Conservation (phyloP, 2,329 filamentous ascomycete genomes). For the Trichoderma citrinoviride region DNA sequence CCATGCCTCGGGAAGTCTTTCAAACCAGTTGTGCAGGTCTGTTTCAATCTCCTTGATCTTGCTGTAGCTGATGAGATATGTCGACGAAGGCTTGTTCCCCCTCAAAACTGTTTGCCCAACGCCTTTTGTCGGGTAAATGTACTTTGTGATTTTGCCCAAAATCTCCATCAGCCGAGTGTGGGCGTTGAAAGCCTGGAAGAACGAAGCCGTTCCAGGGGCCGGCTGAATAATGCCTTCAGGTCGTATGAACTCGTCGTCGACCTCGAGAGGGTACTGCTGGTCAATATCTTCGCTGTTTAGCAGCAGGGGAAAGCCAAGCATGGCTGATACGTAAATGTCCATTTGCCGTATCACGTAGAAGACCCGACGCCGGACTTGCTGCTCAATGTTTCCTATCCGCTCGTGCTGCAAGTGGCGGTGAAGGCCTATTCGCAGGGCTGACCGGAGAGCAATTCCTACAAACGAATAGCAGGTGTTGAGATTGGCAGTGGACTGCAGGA, state of each 20-base stretch:
- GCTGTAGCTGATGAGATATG: conserved; percentile 62
- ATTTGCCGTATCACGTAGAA: conserved; percentile 69
- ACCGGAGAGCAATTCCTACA: conserved; percentile 72
- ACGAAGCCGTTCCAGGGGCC: conserved; percentile 55
- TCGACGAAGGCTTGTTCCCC: conserved; percentile 44
- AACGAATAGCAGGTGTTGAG: conserved; percentile 78
- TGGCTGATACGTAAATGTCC: conserved; percentile 67
- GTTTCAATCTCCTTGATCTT: conserved; percentile 63
- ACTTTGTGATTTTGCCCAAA: conserved; percentile 61
- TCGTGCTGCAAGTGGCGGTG: conserved; percentile 69
- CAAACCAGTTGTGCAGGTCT: conserved; percentile 62
- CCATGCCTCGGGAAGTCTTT: conserved; percentile 69
- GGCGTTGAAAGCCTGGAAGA: conserved; percentile 64
- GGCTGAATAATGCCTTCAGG: conserved; percentile 54
- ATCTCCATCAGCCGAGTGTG: conserved; percentile 63
- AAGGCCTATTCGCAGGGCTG: conserved; percentile 72
- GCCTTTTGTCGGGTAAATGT: conserved; percentile 63
- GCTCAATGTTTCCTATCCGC: conserved; percentile 60
- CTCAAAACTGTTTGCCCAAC: conserved; percentile 47
- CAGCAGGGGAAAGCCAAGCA: conserved; percentile 64
- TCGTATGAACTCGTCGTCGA: conserved; percentile 67
- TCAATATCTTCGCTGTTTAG: conserved; percentile 65
- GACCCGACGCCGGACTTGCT: conserved; percentile 60
- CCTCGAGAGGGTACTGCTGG: conserved; percentile 61
- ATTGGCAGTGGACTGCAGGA: conserved; percentile 76